Percentiles rank a stretch among this genome's conserved stretches.
Evolutionary conservation across 371 early-diverging fungal genomes (phyloP).

Genomic region (Umbelopsis sp.): DNA sequence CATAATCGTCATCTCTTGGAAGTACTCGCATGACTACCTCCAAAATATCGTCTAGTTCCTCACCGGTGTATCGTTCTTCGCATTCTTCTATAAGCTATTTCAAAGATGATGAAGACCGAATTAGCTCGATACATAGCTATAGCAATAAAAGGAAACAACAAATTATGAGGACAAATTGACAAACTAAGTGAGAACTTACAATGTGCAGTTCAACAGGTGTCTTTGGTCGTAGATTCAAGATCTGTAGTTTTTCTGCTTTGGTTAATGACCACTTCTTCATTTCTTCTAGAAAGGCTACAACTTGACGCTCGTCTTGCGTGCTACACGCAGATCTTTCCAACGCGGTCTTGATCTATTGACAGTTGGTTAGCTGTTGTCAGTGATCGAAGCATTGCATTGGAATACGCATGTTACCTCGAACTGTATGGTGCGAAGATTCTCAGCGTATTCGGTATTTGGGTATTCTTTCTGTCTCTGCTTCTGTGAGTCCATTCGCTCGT

Average conservation of each 20-base stretch:
- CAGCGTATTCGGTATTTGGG: slow-evolving; percentile 47
- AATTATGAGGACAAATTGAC: too few relatives aligned
- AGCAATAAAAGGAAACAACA: too few relatives aligned
- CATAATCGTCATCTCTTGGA: slow-evolving; percentile 51
- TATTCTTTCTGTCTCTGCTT: slow-evolving; percentile 35
- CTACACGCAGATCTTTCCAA: slow-evolving; percentile 1
- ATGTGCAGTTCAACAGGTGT: slow-evolving; percentile 63
- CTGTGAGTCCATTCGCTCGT: slow-evolving; percentile 51
- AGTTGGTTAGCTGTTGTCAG: neutral
- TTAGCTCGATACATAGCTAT: too few relatives aligned
- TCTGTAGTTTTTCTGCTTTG: slow-evolving; percentile 64
- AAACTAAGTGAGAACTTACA: slow-evolving; percentile 33
- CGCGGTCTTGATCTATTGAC: slow-evolving; percentile 31
- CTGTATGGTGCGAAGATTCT: slow-evolving; percentile 63
- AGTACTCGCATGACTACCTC: slow-evolving; percentile 34
- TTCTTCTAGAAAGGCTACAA: slow-evolving; percentile 37
- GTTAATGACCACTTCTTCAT: slow-evolving; percentile 52
- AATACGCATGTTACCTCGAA: slow-evolving; percentile 51
- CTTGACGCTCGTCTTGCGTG: slow-evolving; percentile 39
- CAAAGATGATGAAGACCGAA: neutral
- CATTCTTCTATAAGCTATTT: slow-evolving; percentile 68
- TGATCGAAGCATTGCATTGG: neutral
- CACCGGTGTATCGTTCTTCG: slow-evolving; percentile 59
- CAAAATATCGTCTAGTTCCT: slow-evolving; percentile 50
- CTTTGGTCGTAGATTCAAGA: slow-evolving; percentile 62